Evolutionary conservation across 176 grass and related monocot genomes (phyloP).

Genomic region (Phoenix roebelenii): DNA sequence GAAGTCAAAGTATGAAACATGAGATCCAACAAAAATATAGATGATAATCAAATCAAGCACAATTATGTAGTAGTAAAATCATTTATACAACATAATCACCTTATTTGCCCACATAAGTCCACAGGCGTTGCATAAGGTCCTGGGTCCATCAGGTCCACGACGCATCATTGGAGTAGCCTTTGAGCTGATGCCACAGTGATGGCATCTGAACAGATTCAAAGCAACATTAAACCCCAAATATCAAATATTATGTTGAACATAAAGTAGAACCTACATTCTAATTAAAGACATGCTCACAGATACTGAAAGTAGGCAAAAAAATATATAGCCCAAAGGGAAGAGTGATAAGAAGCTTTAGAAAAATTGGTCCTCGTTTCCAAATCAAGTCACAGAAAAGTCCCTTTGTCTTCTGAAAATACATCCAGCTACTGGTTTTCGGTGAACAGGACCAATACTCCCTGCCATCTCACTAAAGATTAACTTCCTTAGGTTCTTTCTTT

Average conservation of each 20-base stretch:
- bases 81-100: constrained; percentile 30
- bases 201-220: constrained; percentile 47
- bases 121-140: constrained; percentile 95
- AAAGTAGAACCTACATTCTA: not conserved
- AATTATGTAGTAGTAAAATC: constrained; percentile 2
- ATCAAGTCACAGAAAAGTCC: too few relatives aligned
- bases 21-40: constrained; percentile 2
- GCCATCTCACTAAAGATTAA: too few relatives aligned
- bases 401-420: too few relatives aligned
- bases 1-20: too few relatives aligned
- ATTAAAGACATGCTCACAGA: not conserved
- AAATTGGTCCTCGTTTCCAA: too few relatives aligned
- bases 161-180: constrained; percentile 93
- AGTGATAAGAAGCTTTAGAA: too few relatives aligned
- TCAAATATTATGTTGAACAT: not conserved
- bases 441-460: too few relatives aligned
- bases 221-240: constrained; percentile 2
- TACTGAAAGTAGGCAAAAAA: not conserved
- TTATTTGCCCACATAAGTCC: constrained; percentile 99
- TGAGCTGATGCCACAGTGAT: constrained; percentile 78
- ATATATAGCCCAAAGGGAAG: too few relatives aligned
- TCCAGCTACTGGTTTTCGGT: too few relatives aligned
- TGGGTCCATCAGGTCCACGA: constrained; percentile 88
- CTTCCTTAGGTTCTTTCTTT: too few relatives aligned
- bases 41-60: constrained; percentile 9